Conservation (phyloP, 768 basidiomycete species). For the Sarcomyxa edulis region DNA sequence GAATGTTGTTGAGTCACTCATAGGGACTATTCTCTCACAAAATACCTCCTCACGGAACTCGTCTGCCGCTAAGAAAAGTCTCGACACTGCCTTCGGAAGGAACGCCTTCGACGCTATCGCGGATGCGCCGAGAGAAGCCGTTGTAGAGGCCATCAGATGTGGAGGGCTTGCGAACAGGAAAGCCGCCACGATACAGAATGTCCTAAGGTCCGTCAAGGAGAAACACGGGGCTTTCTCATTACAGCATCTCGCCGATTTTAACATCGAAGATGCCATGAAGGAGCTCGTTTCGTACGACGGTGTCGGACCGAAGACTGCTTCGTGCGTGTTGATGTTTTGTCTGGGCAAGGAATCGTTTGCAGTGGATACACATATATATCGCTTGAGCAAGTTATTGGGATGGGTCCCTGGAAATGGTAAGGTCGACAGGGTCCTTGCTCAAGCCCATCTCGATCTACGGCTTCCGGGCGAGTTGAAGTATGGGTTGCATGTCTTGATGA, state of each 20-base stretch:
- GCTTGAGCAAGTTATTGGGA: slow-evolving; percentile 43
- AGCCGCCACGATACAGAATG: slow-evolving; percentile 46
- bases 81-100: slow-evolving; percentile 44
- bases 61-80: slow-evolving; percentile 39
- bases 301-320: slow-evolving; percentile 60
- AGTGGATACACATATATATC: slow-evolving; percentile 60
- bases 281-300: slow-evolving; percentile 52
- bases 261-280: slow-evolving; percentile 49
- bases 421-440: slow-evolving; percentile 47
- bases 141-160: slow-evolving; percentile 44
- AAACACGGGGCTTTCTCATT: slow-evolving; percentile 51
- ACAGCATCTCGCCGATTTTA: slow-evolving; percentile 42
- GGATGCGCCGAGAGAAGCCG: slow-evolving; percentile 29
- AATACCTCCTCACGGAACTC: slow-evolving; percentile 50
- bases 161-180: slow-evolving; percentile 61
- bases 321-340: slow-evolving; percentile 58
- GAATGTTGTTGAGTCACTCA: slow-evolving; percentile 53
- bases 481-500: slow-evolving; percentile 53
- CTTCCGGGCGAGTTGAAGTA: slow-evolving; percentile 52
- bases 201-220: slow-evolving; percentile 35
- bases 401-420: slow-evolving; percentile 43
- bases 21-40: slow-evolving; percentile 56
- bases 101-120: slow-evolving; percentile 48
- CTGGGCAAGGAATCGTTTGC: slow-evolving; percentile 57
- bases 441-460: slow-evolving; percentile 50